A percentile compares a stretch with the other conserved stretches of the same genome.
These are phyloP conservation scores for Nemania bipapillata DNA, from an alignment of 2,329 filamentous ascomycete genomes.

Conservation along the genomic window DNA sequence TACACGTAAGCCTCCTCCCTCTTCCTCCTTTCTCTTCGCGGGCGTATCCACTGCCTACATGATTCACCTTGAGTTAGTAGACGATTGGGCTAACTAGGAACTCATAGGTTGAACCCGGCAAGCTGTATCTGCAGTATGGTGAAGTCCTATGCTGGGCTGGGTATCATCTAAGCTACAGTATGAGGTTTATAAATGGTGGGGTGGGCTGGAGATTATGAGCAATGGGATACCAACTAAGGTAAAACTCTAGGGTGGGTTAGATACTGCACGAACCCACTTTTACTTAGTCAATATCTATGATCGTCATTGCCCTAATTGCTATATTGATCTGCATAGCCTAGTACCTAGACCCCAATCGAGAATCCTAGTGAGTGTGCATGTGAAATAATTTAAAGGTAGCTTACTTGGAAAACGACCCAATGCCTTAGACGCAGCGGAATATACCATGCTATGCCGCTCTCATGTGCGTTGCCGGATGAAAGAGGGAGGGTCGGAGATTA, in stretches of 20 bases:
- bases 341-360: not conserved
- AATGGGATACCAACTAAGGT: not conserved
- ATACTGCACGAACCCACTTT: not conserved
- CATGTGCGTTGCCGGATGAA: not conserved
- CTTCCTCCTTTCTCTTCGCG: no score
- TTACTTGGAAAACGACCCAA: not conserved
- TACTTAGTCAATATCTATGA: not conserved
- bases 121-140: slow-evolving; percentile 42
- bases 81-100: slow-evolving; percentile 1
- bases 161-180: slow-evolving; percentile 15
- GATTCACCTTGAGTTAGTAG: not conserved
- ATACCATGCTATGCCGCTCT: not conserved
- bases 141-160: slow-evolving; percentile 35
- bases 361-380: not conserved
- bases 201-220: no score
- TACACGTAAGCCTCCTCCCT: slow-evolving; percentile 50
- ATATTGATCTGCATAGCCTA: not conserved
- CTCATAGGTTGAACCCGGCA: slow-evolving; percentile 35
- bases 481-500: not conserved
- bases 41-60: not conserved
- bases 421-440: not conserved
- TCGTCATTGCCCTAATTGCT: not conserved
- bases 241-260: not conserved
- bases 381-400: not conserved
- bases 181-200: not conserved